These are phyloP conservation scores for Flammula alnicola DNA, from an alignment of 1,284 basidiomycete species.

Conservation along the genomic window DNA sequence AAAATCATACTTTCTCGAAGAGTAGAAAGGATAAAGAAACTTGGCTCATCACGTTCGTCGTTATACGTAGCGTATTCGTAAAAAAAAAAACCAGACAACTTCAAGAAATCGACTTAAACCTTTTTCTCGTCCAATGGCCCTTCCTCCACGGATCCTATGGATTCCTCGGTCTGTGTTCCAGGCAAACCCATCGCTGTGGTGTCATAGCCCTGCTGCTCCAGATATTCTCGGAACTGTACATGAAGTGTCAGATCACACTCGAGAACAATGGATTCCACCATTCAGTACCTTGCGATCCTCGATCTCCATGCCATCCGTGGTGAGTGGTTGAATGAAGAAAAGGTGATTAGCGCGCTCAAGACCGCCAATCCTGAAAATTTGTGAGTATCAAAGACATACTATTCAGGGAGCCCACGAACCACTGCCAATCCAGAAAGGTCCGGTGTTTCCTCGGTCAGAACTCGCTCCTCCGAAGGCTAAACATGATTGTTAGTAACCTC, in stretches of 20 bases:
- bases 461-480: conserved; percentile 63
- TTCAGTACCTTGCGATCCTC: conserved; percentile 70
- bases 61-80: no score
- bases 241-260: not conserved
- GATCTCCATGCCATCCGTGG: conserved; percentile 77
- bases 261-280: not conserved
- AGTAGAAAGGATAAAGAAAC: no score
- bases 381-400: not conserved
- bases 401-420: conserved; percentile 39
- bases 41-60: no score
- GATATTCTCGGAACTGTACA: conserved; percentile 76
- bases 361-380: conserved; percentile 65
- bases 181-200: conserved; percentile 67
- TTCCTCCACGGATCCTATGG: conserved; percentile 14
- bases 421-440: conserved; percentile 83
- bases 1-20: no score
- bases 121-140: conserved; percentile 21
- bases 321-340: conserved; percentile 80
- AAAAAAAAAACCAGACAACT: no score
- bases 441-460: conserved; percentile 65
- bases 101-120: conserved; percentile 2
- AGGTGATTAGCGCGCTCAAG: conserved; percentile 75
- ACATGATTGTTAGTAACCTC: conserved; percentile 5
- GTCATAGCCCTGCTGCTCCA: conserved; percentile 79
- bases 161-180: conserved; percentile 21